Evolutionary conservation across 768 basidiomycete genomes (phyloP), one percentile per base, ranked within the genome.

Genomic region (Calocybe cyanea): DNA sequence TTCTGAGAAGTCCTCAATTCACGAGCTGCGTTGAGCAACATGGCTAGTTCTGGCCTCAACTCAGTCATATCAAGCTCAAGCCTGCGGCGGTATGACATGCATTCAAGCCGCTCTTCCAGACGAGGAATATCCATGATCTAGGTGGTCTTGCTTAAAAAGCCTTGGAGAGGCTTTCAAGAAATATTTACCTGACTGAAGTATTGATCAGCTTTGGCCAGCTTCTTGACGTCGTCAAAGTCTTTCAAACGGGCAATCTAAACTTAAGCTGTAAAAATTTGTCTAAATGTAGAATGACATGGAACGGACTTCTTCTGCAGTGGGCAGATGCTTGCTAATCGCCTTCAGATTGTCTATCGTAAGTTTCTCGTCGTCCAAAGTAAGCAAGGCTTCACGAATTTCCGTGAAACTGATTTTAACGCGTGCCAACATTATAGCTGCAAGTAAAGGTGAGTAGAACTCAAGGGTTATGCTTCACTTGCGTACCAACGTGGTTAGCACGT

Each of bases 61-160:
- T 97, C 92, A 48, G 82, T 87, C 25, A 92, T 72, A 33, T 91
- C 89, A 35, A 92, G 59, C 39, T 93, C 88, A 11, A 95, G 73
- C 52, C 80, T 82, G n/a, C 80, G 75, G 9, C 90, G 80, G 61
- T 87, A 94, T 10, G 92, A 58, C 85, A 95, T 92, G 57, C 83
- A 87, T 4, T 85, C 80, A 19, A 93, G 59, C 4, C 93, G 78
- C 50, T 85, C 76, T 2, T 77, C 58, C 8, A 95, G 75, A 18
- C 89, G 73, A 2, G 92, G 89, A 28, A 95, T 83, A 1, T 67
- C 66, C 71, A 84, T 84, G 43, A 94, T 85, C 88, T 93, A 36
- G 23, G 24, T 15, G 24, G 2, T 8, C 20, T 30, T n/a, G 54
- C 18, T 61, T 36, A 56, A 25, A 13, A 3, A 11, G 21, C 23